Base-by-base conservation (phyloP, 2,329 filamentous ascomycete species). In the Diaporthe longicolla region DNA sequence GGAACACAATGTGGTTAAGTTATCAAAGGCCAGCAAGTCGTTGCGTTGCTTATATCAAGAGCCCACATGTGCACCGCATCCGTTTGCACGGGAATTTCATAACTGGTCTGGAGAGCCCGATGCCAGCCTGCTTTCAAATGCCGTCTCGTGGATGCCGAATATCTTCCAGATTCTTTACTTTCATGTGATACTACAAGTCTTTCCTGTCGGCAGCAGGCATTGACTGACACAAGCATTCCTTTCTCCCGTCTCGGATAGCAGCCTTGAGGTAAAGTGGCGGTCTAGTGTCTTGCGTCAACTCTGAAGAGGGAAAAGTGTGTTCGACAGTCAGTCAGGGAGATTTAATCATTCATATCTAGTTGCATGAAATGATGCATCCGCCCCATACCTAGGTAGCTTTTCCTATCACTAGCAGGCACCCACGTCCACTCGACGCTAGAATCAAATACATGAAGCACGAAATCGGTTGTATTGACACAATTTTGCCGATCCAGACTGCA, bases 241-340 rank as follows among this genome's bases (percentile, higher is more conserved):
- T 59, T 59, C 32, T 40, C 21, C n/a, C 35, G 57, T 59, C 57
- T 59, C 57, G 57, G 57, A 26, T 58, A 58, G 29, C 55, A n/a
- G 29, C 29, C 4, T 58, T 21, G 21, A 58, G 19, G 4, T 19
- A 9, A 24, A 59, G 7, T 40, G 10, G 57, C 57, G 35, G 35
- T 59, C 57, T 59, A n/a, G 19, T 17, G 13, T n/a, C 26, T 11
- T 24, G 21, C 11, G 19, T 6, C 21, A 21, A n/a, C 21, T 40
- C 10, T 40, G 6, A 37, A 24, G 13, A 40, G 10, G 17, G 11
- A 15, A 15, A 26, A 58, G 29, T 4, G 57, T 9, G 9, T 40
- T 40, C 21, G 17, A 17, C 17, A 43, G 40, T 15, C 40, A 43
- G 0, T 21, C 55, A 37, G 32, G 21, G 55, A 37, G 32, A 21